Conservation (phyloP, 2,329 filamentous ascomycete species). For the Leptographium wingfieldii region DNA sequence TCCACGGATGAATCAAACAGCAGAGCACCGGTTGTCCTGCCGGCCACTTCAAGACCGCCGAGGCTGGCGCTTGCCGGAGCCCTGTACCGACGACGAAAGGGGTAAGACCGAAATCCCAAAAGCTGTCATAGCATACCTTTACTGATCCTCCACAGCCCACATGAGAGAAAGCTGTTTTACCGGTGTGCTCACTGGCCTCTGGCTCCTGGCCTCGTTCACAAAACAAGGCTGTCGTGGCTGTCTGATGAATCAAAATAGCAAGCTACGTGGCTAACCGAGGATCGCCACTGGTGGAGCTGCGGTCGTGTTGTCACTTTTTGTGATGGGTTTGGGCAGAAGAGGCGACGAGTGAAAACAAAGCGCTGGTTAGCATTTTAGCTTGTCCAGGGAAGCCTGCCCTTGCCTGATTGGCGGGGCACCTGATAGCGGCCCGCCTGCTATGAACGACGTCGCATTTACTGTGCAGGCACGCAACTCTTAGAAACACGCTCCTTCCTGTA, state of each 20-base stretch:
- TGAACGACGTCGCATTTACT: background rate
- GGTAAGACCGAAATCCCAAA: background rate
- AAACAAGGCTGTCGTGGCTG: background rate
- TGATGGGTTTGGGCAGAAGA: constrained; percentile 1
- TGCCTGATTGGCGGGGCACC: constrained; percentile 3
- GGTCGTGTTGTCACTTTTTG: background rate
- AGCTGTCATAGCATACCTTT: background rate
- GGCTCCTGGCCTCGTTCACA: background rate
- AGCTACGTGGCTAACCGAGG: background rate
- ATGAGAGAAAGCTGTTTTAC: background rate
- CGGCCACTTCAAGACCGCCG: background rate
- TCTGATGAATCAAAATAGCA: background rate
- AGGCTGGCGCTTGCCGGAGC: background rate
- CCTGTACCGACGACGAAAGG: background rate
- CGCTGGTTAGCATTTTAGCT: background rate
- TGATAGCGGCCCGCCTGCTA: background rate
- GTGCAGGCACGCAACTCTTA: background rate
- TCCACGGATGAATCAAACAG: background rate
- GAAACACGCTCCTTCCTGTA: background rate
- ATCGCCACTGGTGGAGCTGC: background rate
- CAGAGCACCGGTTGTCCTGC: background rate
- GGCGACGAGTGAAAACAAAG: constrained; percentile 8
- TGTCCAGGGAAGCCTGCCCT: background rate
- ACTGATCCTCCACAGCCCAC: background rate
- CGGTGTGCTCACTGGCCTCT: background rate